These are phyloP conservation scores for Cladosporium austrohemisphaericum DNA, from an alignment of 2,329 filamentous ascomycete species.

Conservation along the genomic window DNA sequence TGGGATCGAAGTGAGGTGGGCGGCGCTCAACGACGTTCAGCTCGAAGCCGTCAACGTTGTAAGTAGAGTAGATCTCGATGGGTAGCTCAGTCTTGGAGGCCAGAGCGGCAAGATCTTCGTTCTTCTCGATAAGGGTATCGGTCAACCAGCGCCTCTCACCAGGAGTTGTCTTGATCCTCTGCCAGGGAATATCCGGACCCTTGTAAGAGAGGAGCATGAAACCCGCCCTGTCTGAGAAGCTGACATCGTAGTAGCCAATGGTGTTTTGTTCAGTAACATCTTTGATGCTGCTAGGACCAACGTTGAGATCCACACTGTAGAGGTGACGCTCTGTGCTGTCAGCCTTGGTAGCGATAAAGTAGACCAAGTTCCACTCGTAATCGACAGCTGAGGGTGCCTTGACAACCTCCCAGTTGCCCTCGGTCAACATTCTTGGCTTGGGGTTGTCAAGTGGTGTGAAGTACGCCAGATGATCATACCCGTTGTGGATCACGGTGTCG, in stretches of 20 bases:
- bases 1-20: conserved; percentile 79
- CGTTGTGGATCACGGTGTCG: conserved; percentile 80
- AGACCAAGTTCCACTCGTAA: conserved; percentile 78
- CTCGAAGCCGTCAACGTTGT: conserved; percentile 76
- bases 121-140: conserved; percentile 73
- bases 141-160: conserved; percentile 58
- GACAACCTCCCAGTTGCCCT: conserved; percentile 88
- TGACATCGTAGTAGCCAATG: conserved; percentile 75
- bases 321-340: conserved; percentile 86
- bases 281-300: conserved; percentile 57
- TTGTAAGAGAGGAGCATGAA: conserved; percentile 81
- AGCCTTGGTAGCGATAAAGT: conserved; percentile 83
- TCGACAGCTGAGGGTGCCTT: conserved; percentile 81
- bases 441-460: conserved; percentile 83
- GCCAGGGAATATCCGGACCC: conserved; percentile 83
- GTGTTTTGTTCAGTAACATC: conserved; percentile 69
- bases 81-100: conserved; percentile 78
- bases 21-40: conserved; percentile 76
- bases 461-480: conserved; percentile 88
- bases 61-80: conserved; percentile 73
- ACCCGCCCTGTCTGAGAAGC: conserved; percentile 77
- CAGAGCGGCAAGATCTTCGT: conserved; percentile 63
- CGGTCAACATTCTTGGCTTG: conserved; percentile 79
- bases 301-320: conserved; percentile 83
- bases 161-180: conserved; percentile 82